Conservation (phyloP, 805 yeast species). For the Candida lessepsii region DNA sequence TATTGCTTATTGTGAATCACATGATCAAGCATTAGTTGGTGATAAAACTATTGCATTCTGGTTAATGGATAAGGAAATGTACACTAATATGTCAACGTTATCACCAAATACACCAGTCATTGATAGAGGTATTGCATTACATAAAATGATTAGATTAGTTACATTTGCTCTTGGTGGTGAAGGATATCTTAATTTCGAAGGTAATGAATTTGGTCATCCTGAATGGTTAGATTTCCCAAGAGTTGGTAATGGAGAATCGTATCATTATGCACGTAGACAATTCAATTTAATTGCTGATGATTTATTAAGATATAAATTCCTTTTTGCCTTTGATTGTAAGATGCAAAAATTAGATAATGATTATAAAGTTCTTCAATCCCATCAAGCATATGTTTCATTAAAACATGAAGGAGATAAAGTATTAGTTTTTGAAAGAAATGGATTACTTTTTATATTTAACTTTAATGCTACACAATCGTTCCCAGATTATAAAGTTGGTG, state of each 20-base stretch:
- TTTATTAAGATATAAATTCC: slow-evolving; percentile 71
- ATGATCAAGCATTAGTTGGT: slow-evolving; percentile 97
- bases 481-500: slow-evolving; percentile 89
- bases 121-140: slow-evolving; percentile 88
- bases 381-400: slow-evolving; percentile 78
- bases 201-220: slow-evolving; percentile 98
- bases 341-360: slow-evolving; percentile 75
- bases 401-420: slow-evolving; percentile 90
- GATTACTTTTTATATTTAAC: slow-evolving; percentile 81
- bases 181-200: slow-evolving; percentile 93
- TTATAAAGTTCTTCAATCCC: slow-evolving; percentile 68
- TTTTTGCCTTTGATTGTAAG: slow-evolving; percentile 80
- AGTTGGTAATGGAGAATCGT: slow-evolving; percentile 80
- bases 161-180: slow-evolving; percentile 96
- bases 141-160: slow-evolving; percentile 82
- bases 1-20: slow-evolving; percentile 90
- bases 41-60: slow-evolving; percentile 96
- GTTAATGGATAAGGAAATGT: slow-evolving; percentile 99
- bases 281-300: slow-evolving; percentile 83
- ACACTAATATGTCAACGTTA: slow-evolving; percentile 85
- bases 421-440: slow-evolving; percentile 84
- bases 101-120: slow-evolving; percentile 72
- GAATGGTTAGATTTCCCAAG: slow-evolving; percentile 99
- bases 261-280: slow-evolving; percentile 93
- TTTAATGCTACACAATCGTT: slow-evolving; percentile 84